Conservation (phyloP, 2,329 filamentous ascomycete genomes). For the Onygenales sp. region DNA sequence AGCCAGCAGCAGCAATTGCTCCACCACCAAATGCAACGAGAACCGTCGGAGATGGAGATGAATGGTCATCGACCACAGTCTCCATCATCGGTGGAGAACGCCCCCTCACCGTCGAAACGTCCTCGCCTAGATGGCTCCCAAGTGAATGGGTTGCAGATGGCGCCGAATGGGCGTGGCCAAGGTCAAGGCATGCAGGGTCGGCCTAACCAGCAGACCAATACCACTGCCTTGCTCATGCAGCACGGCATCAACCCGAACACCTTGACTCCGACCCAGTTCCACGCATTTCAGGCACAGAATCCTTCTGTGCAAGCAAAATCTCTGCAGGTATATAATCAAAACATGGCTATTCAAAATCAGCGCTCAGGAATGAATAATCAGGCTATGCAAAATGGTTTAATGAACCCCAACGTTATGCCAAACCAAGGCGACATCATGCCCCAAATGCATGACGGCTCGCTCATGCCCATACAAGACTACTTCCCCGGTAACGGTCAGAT, state of each 20-base stretch:
- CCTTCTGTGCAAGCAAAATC: conserved; percentile 66
- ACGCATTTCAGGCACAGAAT: conserved; percentile 47
- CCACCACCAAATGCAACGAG: conserved; percentile 75
- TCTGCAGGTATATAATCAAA: conserved; percentile 79
- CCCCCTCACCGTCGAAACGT: conserved; percentile 85
- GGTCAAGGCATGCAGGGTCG: conserved; percentile 62
- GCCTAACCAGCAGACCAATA: conserved; percentile 44
- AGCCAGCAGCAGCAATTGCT: conserved; percentile 49
- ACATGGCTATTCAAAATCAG: conserved; percentile 67
- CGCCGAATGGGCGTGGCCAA: conserved; percentile 62
- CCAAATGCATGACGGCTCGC: conserved; percentile 55
- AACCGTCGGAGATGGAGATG: conserved; percentile 78
- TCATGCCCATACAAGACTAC: conserved; percentile 43
- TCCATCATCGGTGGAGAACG: conserved; percentile 74
- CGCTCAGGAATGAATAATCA: conserved; percentile 72
- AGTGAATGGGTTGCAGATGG: conserved; percentile 70
- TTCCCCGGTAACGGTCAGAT: conserved; percentile 48
- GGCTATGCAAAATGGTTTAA: conserved; percentile 64
- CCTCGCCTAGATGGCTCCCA: conserved; percentile 66
- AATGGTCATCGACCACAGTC: conserved; percentile 73
- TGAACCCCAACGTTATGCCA: conserved; percentile 55
- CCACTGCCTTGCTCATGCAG: conserved; percentile 31
- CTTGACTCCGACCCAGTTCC: conserved; percentile 69
- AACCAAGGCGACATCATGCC: conserved; percentile 76
- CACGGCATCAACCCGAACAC: conserved; percentile 67